Conservation (phyloP, 352 stramenopile species). For the Achlya hypogyna region DNA sequence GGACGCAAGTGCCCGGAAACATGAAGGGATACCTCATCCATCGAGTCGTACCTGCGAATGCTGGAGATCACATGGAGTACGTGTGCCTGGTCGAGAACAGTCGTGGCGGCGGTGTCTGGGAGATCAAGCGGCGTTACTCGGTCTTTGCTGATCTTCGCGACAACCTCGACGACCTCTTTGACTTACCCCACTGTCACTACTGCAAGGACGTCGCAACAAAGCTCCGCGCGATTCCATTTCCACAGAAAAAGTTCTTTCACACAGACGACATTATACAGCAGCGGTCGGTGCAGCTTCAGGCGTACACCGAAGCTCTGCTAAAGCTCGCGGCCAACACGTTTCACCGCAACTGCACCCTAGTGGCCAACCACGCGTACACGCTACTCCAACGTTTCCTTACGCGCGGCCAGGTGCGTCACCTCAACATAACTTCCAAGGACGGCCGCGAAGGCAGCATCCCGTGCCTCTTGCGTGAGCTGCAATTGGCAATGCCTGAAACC, state of each 20-base stretch:
- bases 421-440: constrained; percentile 27
- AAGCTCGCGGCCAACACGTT: constrained; percentile 41
- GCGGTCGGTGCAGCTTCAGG: constrained; percentile 42
- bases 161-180: constrained; percentile 41
- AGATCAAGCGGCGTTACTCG: constrained; percentile 58
- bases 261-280: constrained; percentile 28
- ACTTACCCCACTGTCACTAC: constrained; percentile 46
- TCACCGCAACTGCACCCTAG: constrained; percentile 44
- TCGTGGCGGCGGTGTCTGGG: constrained; percentile 39
- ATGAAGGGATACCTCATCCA: constrained; percentile 13
- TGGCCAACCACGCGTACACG: constrained; percentile 43
- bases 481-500: background rate
- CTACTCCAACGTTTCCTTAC: constrained; percentile 36
- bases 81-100: constrained; percentile 51
- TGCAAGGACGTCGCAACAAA: constrained; percentile 41
- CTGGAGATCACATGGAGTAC: constrained; percentile 54
- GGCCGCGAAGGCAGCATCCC: constrained; percentile 31
- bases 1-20: no score
- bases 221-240: constrained; percentile 46
- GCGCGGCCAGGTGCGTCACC: constrained; percentile 36
- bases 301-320: constrained; percentile 47
- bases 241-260: constrained; percentile 39
- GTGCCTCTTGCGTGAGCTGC: constrained; percentile 38
- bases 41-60: background rate
- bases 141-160: constrained; percentile 52